phyloP scores from a whole-genome alignment of 2,329 filamentous ascomycete genomes.

The Pseudocercospora fuligena region DNA sequence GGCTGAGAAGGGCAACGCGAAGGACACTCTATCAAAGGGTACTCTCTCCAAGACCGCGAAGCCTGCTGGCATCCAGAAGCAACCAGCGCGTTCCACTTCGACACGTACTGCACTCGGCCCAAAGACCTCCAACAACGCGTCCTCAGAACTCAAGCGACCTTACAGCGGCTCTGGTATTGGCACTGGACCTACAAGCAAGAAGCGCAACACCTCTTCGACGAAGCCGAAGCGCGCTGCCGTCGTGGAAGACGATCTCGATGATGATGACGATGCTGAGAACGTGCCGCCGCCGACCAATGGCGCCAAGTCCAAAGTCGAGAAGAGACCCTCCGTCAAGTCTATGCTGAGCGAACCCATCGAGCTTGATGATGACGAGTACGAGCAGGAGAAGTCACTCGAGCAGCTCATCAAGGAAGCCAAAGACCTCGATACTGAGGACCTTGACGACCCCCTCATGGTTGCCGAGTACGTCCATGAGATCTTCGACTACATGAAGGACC shows the following conservation, averaged over 20 bases:
- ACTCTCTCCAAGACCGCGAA: constrained; percentile 78
- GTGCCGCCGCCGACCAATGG: constrained; percentile 67
- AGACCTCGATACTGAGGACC: constrained; percentile 82
- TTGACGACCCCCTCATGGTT: constrained; percentile 95
- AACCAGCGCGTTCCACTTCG: constrained; percentile 53
- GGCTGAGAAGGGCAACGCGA: constrained; percentile 64
- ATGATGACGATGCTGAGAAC: constrained; percentile 65
- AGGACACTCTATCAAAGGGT: constrained; percentile 56
- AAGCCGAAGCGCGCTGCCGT: constrained; percentile 54
- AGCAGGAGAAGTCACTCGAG: constrained; percentile 42
- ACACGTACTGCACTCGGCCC: constrained; percentile 66
- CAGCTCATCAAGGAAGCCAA: constrained; percentile 53
- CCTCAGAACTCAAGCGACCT: constrained; percentile 70
- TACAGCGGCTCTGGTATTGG: constrained; percentile 73
- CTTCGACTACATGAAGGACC: constrained; percentile 89
- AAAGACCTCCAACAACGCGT: constrained; percentile 70
- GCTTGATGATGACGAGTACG: constrained; percentile 42
- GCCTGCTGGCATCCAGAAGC: constrained; percentile 81
- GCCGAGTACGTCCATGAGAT: constrained; percentile 97
- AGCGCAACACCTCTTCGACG: constrained; percentile 62
- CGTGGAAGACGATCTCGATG: constrained; percentile 50
- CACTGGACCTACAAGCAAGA: constrained; percentile 68
- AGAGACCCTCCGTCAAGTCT: constrained; percentile 48
- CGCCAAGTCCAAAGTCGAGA: constrained; percentile 46
- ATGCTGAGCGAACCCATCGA: constrained; percentile 36